These are phyloP conservation scores for Podaxis sp. DNA, from an alignment of 768 basidiomycete species.

Conservation along the genomic window DNA sequence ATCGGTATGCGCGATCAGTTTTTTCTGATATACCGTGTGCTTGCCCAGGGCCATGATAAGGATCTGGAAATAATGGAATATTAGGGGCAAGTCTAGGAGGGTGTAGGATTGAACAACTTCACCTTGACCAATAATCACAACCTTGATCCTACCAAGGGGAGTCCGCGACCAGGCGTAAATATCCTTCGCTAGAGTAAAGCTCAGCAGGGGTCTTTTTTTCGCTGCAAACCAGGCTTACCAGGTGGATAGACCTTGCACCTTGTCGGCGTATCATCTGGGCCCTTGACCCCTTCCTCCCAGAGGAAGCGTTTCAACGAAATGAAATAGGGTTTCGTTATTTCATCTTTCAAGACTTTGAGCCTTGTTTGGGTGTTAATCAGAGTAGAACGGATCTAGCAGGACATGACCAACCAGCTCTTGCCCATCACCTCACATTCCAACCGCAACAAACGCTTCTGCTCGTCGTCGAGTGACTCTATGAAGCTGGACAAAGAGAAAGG, in stretches of 20 bases:
- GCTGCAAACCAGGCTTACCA: conserved; percentile 45
- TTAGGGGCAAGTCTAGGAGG: not conserved
- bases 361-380: conserved; percentile 31
- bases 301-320: conserved; percentile 69
- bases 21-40: conserved; percentile 65
- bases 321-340: conserved; percentile 79
- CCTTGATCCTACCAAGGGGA: conserved; percentile 79
- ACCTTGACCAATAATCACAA: conserved; percentile 85
- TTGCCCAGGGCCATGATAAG: conserved; percentile 78
- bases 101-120: conserved; percentile 9
- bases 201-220: not conserved
- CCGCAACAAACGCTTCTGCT: conserved; percentile 54
- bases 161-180: conserved; percentile 94
- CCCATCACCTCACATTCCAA: conserved; percentile 77
- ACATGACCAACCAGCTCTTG: conserved; percentile 59
- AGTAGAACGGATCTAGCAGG: not conserved
- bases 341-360: conserved; percentile 73
- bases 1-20: not conserved
- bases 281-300: conserved; percentile 61
- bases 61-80: conserved; percentile 44
- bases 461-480: conserved; percentile 51
- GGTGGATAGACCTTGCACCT: conserved; percentile 72
- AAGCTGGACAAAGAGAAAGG: conserved; percentile 65
- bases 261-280: conserved; percentile 44
- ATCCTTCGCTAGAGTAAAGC: conserved; percentile 52